These are phyloP conservation scores for Pelagophyceae sp. DNA, from an alignment of 352 stramenopile genomes.

Conservation along the genomic window DNA sequence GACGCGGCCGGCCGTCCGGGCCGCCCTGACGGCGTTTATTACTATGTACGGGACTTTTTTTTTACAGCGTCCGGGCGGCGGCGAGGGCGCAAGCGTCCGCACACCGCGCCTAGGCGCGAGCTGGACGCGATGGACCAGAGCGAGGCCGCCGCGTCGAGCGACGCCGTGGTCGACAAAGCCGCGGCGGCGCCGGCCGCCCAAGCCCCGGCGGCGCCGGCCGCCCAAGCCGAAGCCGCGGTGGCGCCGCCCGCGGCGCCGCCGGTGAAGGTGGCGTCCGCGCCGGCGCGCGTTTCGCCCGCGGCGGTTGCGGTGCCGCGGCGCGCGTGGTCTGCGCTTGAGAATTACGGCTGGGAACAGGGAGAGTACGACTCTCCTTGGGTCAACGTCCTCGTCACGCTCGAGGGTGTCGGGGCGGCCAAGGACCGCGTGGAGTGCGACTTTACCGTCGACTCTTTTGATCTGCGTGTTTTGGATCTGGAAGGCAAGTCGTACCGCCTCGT, in stretches of 20 bases:
- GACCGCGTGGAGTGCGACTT: conserved; percentile 57
- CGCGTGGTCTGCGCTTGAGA: background rate
- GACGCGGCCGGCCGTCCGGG: conserved; percentile 6
- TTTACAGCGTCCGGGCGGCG: background rate
- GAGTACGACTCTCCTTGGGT: conserved; percentile 58
- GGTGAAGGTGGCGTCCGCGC: background rate
- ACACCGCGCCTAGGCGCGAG: background rate
- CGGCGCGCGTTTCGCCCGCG: background rate
- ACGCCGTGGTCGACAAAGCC: too few relatives aligned
- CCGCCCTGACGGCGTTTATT: background rate
- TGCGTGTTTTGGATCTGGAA: conserved; percentile 43
- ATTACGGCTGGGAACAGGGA: conserved; percentile 30
- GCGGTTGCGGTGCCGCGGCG: background rate
- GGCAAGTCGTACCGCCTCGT: conserved; percentile 60
- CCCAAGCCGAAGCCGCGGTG: background rate
- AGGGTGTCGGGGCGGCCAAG: conserved; percentile 47
- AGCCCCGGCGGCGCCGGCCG: background rate
- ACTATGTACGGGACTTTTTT: background rate
- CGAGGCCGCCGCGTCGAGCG: background rate
- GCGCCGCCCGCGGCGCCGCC: background rate
- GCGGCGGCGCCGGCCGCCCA: background rate
- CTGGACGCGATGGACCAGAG: background rate
- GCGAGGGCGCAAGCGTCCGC: background rate
- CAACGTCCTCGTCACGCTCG: conserved; percentile 57
- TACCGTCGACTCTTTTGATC: conserved; percentile 46